Conservation (phyloP, 2,329 filamentous ascomycete species). For the Exophiala alcalophila region DNA sequence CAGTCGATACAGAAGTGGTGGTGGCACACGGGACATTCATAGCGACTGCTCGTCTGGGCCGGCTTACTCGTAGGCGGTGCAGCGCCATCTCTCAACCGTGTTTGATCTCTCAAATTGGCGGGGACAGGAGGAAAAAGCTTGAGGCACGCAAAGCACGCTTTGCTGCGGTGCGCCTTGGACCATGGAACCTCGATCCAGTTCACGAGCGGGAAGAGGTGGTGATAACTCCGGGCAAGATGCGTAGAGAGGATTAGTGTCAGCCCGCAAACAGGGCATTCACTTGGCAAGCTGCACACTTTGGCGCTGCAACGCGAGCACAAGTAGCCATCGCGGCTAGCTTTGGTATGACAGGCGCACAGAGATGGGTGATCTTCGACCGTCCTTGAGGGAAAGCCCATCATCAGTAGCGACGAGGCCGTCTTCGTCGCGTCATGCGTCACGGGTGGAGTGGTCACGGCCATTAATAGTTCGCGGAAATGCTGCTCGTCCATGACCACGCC, state of each 20-base stretch:
- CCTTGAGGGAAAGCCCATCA: constrained; percentile 97
- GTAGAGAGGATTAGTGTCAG: constrained; percentile 93
- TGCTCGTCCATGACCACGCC: constrained; percentile 81
- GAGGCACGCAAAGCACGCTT: constrained; percentile 75
- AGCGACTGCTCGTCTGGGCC: constrained; percentile 49
- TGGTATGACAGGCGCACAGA: constrained; percentile 87
- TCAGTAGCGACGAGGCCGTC: constrained; percentile 62
- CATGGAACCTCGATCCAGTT: constrained; percentile 92
- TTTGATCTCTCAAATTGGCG: constrained; percentile 33
- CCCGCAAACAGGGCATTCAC: constrained; percentile 86
- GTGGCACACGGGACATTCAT: constrained; percentile 81
- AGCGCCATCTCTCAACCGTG: constrained; percentile 14
- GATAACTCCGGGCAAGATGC: constrained; percentile 86
- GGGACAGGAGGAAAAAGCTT: constrained; percentile 62
- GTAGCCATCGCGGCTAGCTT: constrained; percentile 79
- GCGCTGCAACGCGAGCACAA: constrained; percentile 81
- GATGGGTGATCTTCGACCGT: constrained; percentile 69
- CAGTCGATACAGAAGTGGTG: constrained; percentile 98
- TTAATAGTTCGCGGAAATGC: constrained; percentile 84
- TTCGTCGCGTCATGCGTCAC: constrained; percentile 59
- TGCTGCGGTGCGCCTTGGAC: constrained; percentile 62
- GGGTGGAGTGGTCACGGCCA: constrained; percentile 84
- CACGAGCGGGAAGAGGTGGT: constrained; percentile 83
- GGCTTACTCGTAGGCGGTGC: not conserved
- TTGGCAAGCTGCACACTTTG: constrained; percentile 85